phyloP scores from a whole-genome alignment of 352 stramenopile species.

The Blastocystis sp. region DNA sequence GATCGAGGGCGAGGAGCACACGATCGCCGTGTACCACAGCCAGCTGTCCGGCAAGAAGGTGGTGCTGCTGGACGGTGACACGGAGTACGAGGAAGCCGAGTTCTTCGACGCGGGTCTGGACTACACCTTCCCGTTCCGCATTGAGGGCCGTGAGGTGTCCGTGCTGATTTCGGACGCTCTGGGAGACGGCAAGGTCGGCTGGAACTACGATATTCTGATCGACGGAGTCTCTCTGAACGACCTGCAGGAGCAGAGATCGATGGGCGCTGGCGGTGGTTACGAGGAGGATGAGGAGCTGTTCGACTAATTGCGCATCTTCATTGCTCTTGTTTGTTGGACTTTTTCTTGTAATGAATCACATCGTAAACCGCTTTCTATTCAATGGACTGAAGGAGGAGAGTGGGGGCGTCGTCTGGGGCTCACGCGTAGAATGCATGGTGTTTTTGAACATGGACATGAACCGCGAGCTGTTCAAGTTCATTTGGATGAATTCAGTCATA shows the following conservation, averaged over 20 bases:
- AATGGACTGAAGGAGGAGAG: conserved; percentile 23
- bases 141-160: neutral
- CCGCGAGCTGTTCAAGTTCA: conserved; percentile 16
- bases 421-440: conserved; percentile 40
- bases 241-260: neutral
- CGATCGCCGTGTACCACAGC: too few relatives aligned
- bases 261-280: too few relatives aligned
- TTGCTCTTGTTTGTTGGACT: neutral
- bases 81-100: conserved; percentile 67
- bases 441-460: conserved; percentile 43
- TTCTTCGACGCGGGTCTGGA: conserved; percentile 21
- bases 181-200: conserved; percentile 51
- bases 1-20: too few relatives aligned
- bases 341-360: neutral
- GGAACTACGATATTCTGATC: conserved; percentile 67
- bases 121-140: too few relatives aligned
- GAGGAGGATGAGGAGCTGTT: conserved; percentile 68
- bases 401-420: neutral
- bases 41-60: too few relatives aligned
- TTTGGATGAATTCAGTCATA: neutral
- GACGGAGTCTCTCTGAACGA: conserved; percentile 58
- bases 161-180: conserved; percentile 63
- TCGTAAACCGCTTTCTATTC: conserved; percentile 26
- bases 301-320: conserved; percentile 7
- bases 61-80: conserved; percentile 21